phyloP scores from a whole-genome alignment of 768 basidiomycete species.

The Collybia nuda region DNA sequence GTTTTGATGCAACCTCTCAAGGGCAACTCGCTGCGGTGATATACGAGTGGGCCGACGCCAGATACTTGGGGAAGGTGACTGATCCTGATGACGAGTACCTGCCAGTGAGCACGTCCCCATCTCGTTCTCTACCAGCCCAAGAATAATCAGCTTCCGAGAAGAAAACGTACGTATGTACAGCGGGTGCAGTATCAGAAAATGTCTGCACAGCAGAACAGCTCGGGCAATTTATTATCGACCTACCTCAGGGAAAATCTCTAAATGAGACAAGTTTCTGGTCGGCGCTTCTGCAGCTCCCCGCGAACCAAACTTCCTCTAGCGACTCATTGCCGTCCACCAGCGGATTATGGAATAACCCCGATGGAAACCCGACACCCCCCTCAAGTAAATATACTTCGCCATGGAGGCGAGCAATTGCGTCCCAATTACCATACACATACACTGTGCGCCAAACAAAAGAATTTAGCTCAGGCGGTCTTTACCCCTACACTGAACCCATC shows the following conservation, averaged over 20 bases:
- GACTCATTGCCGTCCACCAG: constrained; percentile 22
- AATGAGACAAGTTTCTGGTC: constrained; percentile 89
- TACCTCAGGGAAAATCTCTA: constrained; percentile 59
- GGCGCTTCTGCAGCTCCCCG: constrained; percentile 66
- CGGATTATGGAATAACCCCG: constrained; percentile 59
- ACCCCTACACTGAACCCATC: constrained; percentile 69
- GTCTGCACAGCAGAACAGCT: constrained; percentile 70
- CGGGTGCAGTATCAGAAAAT: constrained; percentile 68
- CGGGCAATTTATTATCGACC: constrained; percentile 87
- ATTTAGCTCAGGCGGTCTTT: constrained; percentile 47
- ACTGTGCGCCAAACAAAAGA: constrained; percentile 28
- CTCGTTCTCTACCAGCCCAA: neutral
- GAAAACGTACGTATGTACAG: constrained; percentile 95
- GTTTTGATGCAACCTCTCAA: constrained; percentile 73
- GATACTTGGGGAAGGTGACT: constrained; percentile 76
- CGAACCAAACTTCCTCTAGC: constrained; percentile 27
- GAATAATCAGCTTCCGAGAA: constrained; percentile 39
- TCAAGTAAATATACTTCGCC: constrained; percentile 46
- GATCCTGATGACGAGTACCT: constrained; percentile 51
- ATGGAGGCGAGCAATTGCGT: constrained; percentile 32
- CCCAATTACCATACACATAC: neutral
- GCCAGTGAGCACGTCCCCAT: constrained; percentile 50
- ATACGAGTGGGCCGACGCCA: constrained; percentile 92
- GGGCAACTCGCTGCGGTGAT: constrained; percentile 94
- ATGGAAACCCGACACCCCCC: constrained; percentile 57